These are phyloP conservation scores for Emergomyces orientalis DNA, from an alignment of 2,329 filamentous ascomycete genomes.

Conservation along the genomic window DNA sequence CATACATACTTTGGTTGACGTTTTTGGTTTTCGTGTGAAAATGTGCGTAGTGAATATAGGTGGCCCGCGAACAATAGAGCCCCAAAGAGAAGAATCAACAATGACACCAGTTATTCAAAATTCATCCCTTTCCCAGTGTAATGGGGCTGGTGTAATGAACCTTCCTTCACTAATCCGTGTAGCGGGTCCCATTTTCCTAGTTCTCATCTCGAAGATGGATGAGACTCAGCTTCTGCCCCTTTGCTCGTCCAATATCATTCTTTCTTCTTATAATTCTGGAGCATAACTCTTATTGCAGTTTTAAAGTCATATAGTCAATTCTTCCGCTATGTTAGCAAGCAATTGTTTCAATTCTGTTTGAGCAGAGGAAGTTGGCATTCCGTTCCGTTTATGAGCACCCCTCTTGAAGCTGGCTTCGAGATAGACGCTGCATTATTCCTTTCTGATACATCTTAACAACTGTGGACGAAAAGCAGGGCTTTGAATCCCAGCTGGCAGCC, in stretches of 20 bases:
- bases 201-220: not conserved
- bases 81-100: not conserved
- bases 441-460: not conserved
- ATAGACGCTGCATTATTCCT: not conserved
- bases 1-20: not conserved
- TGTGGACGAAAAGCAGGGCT: not conserved
- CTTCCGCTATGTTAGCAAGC: slow-evolving; percentile 1
- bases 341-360: slow-evolving; percentile 3
- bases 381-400: not conserved
- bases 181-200: not conserved
- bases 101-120: not conserved
- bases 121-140: not conserved
- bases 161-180: not conserved
- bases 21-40: not conserved
- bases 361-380: not conserved
- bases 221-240: not conserved
- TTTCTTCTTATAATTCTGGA: not conserved
- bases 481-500: not conserved
- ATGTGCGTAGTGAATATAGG: not conserved
- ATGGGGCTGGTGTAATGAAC: not conserved
- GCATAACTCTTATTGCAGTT: not conserved
- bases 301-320: not conserved
- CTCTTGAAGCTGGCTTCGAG: slow-evolving; percentile 8
- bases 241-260: not conserved
- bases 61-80: not conserved